A percentile compares a stretch with the other conserved stretches of the same genome.
Evolutionary conservation across 345 rosid genomes (phyloP).

Genomic region (Citrus cavaleriei): DNA sequence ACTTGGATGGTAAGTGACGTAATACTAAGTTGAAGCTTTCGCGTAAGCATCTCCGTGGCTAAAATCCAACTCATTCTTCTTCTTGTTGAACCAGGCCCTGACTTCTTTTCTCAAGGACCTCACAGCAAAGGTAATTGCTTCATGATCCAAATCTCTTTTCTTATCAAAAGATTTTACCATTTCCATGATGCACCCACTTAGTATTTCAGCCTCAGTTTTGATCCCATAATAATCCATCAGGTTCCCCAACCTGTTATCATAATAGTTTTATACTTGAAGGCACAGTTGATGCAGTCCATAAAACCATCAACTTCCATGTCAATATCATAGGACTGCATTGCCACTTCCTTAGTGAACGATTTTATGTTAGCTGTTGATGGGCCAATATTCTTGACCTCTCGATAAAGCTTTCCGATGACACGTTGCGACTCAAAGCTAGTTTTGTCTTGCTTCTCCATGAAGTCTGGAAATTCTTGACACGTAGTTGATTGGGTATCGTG

Average conservation of each 20-base stretch:
- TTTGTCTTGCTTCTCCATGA: constrained; percentile 42
- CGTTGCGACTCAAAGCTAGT: constrained; percentile 24
- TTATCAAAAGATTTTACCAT: constrained; percentile 36
- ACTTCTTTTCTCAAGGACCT: constrained; percentile 45
- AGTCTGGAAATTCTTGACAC: constrained; percentile 37
- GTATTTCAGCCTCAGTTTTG: constrained; percentile 41
- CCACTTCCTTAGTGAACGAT: constrained; percentile 35
- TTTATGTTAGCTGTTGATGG: constrained; percentile 16
- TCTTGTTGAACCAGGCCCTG: constrained; percentile 36
- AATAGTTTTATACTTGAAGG: constrained; percentile 29
- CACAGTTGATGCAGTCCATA: constrained; percentile 29
- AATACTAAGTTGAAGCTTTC: constrained; percentile 52
- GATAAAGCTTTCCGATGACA: constrained; percentile 49
- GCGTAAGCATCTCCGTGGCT: constrained; percentile 19
- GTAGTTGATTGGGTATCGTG: constrained; percentile 23
- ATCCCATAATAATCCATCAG: constrained; percentile 48
- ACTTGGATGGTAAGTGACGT: constrained; percentile 40
- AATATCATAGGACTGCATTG: constrained; percentile 31
- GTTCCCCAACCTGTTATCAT: constrained; percentile 37
- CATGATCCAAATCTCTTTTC: constrained; percentile 29
- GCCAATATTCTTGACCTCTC: constrained; percentile 32
- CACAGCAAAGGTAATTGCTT: constrained; percentile 32
- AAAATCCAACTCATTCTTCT: constrained; percentile 13
- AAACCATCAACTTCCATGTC: constrained; percentile 47
- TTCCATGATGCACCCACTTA: constrained; percentile 34